These are phyloP conservation scores for Penstemon newberryi DNA, from an alignment of 257 asterid genomes.

Conservation along the genomic window DNA sequence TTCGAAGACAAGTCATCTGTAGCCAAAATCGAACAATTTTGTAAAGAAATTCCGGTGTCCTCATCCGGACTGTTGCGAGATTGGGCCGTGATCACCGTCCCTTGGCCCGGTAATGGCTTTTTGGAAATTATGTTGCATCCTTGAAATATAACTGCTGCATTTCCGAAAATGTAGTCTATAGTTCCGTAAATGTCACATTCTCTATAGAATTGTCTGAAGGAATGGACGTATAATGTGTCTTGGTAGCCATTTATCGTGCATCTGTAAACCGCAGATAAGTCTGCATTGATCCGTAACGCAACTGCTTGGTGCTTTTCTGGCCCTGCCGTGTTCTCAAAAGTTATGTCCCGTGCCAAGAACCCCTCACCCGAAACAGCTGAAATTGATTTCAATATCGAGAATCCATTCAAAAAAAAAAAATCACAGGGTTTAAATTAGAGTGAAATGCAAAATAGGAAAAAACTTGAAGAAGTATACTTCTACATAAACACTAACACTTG, in stretches of 20 bases:
- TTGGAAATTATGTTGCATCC: constrained; percentile 69
- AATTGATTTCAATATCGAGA: neutral
- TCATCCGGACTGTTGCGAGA: constrained; percentile 49
- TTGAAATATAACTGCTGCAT: constrained; percentile 80
- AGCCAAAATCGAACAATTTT: constrained; percentile 70
- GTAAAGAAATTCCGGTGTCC: constrained; percentile 70
- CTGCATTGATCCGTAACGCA: constrained; percentile 80
- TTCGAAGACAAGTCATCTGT: constrained; percentile 50
- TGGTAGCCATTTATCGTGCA: constrained; percentile 72
- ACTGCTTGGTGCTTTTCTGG: constrained; percentile 82
- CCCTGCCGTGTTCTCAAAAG: constrained; percentile 81
- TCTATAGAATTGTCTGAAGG: constrained; percentile 78
- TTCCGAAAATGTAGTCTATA: constrained; percentile 83
- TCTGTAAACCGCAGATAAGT: constrained; percentile 60
- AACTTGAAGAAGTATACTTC: too few species aligned
- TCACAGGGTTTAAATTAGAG: neutral
- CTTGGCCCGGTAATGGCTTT: constrained; percentile 67
- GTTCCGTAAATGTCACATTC: constrained; percentile 89
- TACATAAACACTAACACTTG: too few species aligned
- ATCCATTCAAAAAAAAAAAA: neutral
- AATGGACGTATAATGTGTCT: constrained; percentile 74
- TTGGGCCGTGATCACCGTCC: constrained; percentile 78
- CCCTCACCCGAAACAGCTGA: constrained; percentile 87
- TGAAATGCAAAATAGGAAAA: neutral
- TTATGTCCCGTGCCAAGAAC: constrained; percentile 79